These are phyloP conservation scores for Monosporascus ibericus DNA, from an alignment of 2,329 filamentous ascomycete genomes.

Conservation along the genomic window DNA sequence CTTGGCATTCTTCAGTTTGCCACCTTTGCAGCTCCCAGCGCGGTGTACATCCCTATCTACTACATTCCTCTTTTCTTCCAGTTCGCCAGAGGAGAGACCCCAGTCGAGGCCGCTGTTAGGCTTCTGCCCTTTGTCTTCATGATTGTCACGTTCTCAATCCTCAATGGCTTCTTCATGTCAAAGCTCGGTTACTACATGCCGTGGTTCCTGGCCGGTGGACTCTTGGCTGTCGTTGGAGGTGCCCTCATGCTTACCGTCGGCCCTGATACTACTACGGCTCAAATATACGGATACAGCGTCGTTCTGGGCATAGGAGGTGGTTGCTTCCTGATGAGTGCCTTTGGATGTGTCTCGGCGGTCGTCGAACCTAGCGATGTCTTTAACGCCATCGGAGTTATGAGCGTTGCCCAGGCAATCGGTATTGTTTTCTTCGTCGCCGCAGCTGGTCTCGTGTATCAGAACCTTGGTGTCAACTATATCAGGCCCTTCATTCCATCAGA, in stretches of 20 bases:
- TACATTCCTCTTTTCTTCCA: conserved; percentile 46
- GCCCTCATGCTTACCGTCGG: conserved; percentile 28
- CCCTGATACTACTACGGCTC: conserved; percentile 10
- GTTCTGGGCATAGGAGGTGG: conserved; percentile 26
- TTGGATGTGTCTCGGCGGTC: neutral
- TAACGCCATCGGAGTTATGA: neutral
- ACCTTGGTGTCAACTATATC: too few species aligned
- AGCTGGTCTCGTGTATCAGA: neutral
- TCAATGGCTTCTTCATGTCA: conserved; percentile 28
- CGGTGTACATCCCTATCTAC: conserved; percentile 29
- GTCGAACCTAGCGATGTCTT: neutral
- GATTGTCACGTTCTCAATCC: conserved; percentile 25
- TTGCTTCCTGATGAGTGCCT: neutral
- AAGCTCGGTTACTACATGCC: conserved; percentile 32
- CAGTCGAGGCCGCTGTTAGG: conserved; percentile 29
- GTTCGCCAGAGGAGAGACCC: conserved; percentile 35
- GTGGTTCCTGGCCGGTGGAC: conserved; percentile 31
- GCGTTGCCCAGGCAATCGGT: neutral
- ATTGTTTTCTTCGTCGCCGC: neutral
- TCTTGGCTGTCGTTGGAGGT: conserved; percentile 28
- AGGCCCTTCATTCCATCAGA: neutral
- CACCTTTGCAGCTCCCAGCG: conserved; percentile 25
- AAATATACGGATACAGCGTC: conserved; percentile 28
- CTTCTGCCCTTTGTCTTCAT: conserved; percentile 34
- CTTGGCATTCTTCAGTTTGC: conserved; percentile 29